Base-by-base conservation (phyloP, 306 rosid genomes). In the Medicago arabica region DNA sequence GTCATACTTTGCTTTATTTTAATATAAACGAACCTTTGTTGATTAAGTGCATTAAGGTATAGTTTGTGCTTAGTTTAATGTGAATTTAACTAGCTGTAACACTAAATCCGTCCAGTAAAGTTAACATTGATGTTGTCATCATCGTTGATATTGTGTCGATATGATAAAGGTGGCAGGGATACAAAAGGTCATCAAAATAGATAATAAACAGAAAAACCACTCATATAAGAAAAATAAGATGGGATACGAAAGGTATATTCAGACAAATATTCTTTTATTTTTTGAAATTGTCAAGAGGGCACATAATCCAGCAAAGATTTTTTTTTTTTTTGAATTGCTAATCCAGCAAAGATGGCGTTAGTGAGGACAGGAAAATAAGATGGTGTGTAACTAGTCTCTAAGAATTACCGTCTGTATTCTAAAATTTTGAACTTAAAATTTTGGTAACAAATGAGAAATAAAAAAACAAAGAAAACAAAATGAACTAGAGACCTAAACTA, bases 111-210 rank as follows among this genome's bases (percentile, higher is more conserved):
- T 75, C 75, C 62, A 80, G 44, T 44, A 28, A 16, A 15, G 74
- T 82, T 41, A 38, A 57, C 66, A 54, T 55, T 69, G 80, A 72
- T 54, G 60, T 81, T 78, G 83, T 73, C 82, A 75, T 40, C 58
- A 67, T 58, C 61, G 4, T 66, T 74, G 54, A 61, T 63, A 71
- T 66, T 76, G 51, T 72, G 49, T 23, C 84, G 82, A 81, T 80
- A 34, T 53, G 47, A 80, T 68, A 76, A 46, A 89, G 74, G 62
- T 49, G 75, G 81, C 83, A 83, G 17, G 83, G 65, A 57, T 18
- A 58, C 31, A 28, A 10, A 60, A 68, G 50, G 80, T 62, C 80
- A 63, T 44, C 62, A 38, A 44, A 46, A 49, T 44, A 67, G 55
- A 11, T 77, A 16, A 72, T 43, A 64, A 14, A 72, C 67, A 13